Base-by-base conservation (phyloP, 495 filamentous ascomycete species). In the Trichoderma asperelloides region DNA sequence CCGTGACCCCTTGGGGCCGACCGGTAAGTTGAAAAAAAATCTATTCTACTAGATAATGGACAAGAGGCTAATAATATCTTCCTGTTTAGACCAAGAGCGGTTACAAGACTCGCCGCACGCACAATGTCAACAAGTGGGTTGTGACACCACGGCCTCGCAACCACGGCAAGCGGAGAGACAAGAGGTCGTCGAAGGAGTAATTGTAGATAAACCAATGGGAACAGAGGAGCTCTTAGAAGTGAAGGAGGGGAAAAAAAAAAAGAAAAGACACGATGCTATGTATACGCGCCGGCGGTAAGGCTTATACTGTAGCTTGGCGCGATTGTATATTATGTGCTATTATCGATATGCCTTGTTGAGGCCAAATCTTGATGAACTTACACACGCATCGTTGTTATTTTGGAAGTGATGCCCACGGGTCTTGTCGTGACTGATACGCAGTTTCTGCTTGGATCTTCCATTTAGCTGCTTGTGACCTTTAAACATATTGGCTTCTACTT, bases 1-100 rank as follows among this genome's bases (percentile, higher is more conserved):
- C 96, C 57, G 91, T 92, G 75, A 96, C 91, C 80, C 93, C 93
- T 68, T 98, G 95, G 95, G 96, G 96, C 72, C 88, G 86, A 74
- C 92, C 92, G 78, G 93, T 96, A 89, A 77, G 91, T 85, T 43
- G 45, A 67, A 62, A 33, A 62, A 33, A 45, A 70, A 18, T 23
- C 66, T 51, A 47, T 68, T 40, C 39, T 16, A 57, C 39, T 30
- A 8, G 60, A 51, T 67, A 21, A 21, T 51, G 16, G 66, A 33
- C 65, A 67, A 21, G 62, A 23, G 7, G n/a, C 47, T 51, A 51
- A 51, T 73, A 65, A 78, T 84, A 64, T 83, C 74, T 55, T 15
- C 13, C 73, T 60, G 9, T 63, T 6, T 68, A 93, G 93, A 86
- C 95, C 75, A 98, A 98, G 86, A 89, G 89, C 71, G 95, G 95